Conservation (phyloP, 2,329 filamentous ascomycete genomes). For the Plenodomus lindquistii region DNA sequence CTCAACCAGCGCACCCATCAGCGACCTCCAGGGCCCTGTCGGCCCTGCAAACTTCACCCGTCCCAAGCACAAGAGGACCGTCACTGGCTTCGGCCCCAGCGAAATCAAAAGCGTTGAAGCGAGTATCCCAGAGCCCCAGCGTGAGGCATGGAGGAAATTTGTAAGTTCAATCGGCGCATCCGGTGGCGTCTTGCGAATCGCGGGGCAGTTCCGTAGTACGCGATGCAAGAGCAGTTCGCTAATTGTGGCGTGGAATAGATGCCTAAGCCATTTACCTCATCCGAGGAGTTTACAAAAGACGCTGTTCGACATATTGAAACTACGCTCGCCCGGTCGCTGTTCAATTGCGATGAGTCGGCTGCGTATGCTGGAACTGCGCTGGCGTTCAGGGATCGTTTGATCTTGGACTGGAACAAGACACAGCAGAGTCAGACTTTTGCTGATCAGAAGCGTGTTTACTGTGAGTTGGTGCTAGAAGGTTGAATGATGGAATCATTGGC, state of each 20-base stretch:
- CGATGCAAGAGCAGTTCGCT: conserved; percentile 6
- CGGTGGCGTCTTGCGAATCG: conserved; percentile 6
- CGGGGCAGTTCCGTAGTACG: conserved; percentile 12
- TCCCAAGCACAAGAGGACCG: conserved; percentile 97
- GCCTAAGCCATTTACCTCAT: conserved; percentile 70
- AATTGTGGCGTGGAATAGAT: conserved; percentile 48
- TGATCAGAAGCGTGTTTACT: conserved; percentile 94
- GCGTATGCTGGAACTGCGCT: conserved; percentile 90
- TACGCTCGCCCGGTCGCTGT: conserved; percentile 90
- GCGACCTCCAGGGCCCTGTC: conserved; percentile 83
- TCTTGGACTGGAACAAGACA: conserved; percentile 97
- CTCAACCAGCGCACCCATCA: conserved; percentile 79
- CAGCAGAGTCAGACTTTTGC: conserved; percentile 92
- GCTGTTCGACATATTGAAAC: conserved; percentile 95
- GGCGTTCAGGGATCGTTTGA: conserved; percentile 88
- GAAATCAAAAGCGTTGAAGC: conserved; percentile 96
- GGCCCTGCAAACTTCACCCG: conserved; percentile 79
- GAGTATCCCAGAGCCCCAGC: conserved; percentile 84
- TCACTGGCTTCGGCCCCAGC: conserved; percentile 84
- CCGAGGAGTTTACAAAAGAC: conserved; percentile 83
- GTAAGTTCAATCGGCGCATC: conserved; percentile 47
- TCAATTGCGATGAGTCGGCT: conserved; percentile 94
- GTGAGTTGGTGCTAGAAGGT: conserved; percentile 45
- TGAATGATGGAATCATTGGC: background rate
- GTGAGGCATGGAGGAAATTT: conserved; percentile 72